phyloP scores from a whole-genome alignment of 2,329 filamentous ascomycete genomes.

The Hymenoscyphus scutula region DNA sequence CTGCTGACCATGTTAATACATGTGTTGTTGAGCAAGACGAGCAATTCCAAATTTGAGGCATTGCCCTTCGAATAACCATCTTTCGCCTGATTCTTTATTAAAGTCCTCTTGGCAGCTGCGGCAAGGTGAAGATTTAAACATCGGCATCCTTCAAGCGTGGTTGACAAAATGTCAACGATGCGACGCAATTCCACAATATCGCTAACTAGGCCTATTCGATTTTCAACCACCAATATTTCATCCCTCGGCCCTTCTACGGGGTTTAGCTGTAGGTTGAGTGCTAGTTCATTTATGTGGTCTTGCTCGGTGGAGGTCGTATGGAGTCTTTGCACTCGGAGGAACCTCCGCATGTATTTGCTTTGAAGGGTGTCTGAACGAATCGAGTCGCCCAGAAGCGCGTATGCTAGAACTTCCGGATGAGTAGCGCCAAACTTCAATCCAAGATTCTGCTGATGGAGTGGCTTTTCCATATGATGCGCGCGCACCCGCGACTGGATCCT shows the following conservation, averaged over 20 bases:
- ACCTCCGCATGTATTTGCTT: neutral
- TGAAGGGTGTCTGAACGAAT: neutral
- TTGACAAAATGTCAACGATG: neutral
- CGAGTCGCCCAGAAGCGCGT: neutral
- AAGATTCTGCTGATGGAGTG: neutral
- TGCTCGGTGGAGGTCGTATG: neutral
- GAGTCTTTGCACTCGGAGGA: neutral
- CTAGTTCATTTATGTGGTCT: neutral
- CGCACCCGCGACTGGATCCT: too few species aligned
- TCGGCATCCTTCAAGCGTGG: slow-evolving; percentile 2
- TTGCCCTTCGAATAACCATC: neutral
- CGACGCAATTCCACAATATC: neutral
- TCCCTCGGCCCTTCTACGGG: neutral
- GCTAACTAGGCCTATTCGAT: neutral
- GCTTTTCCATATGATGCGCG: neutral
- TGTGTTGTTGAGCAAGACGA: neutral
- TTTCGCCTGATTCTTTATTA: neutral
- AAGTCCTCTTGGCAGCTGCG: neutral
- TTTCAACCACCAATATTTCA: neutral
- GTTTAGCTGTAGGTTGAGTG: neutral
- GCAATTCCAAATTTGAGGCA: neutral
- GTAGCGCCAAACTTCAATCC: neutral
- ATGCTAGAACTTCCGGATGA: neutral
- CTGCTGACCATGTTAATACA: neutral
- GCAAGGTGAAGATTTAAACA: neutral